Evolutionary conservation across 2,329 filamentous ascomycete genomes (phyloP).

Genomic region (Fusarium sp.): DNA sequence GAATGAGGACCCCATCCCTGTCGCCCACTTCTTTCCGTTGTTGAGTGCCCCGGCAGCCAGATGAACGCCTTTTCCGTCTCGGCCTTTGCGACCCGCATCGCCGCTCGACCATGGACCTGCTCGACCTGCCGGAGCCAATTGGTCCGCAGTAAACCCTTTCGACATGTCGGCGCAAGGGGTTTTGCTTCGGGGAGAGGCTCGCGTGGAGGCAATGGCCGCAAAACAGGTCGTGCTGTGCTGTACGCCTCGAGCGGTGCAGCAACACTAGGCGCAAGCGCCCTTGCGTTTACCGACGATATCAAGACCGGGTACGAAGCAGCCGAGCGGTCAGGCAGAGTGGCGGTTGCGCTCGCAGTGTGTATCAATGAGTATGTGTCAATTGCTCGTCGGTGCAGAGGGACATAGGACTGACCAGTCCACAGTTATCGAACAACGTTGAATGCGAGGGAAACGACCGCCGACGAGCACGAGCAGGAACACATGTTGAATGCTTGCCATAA

Average conservation of each 20-base stretch:
- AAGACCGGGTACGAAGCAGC: conserved; percentile 82
- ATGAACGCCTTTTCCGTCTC: conserved; percentile 62
- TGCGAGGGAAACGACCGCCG: conserved; percentile 72
- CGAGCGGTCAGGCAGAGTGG: conserved; percentile 85
- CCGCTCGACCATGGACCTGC: conserved; percentile 63
- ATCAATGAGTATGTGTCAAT: conserved; percentile 82
- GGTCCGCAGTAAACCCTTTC: conserved; percentile 51
- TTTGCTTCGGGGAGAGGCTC: conserved; percentile 52
- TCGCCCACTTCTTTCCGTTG: conserved; percentile 15
- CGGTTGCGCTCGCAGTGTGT: conserved; percentile 80
- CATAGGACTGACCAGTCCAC: conserved; percentile 9
- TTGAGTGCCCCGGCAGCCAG: conserved; percentile 40
- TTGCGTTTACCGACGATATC: conserved; percentile 78
- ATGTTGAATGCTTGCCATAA: conserved; percentile 89
- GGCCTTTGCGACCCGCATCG: conserved; percentile 57
- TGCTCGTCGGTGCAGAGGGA: background rate
- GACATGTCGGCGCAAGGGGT: conserved; percentile 44
- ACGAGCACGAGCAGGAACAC: conserved; percentile 76
- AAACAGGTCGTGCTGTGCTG: conserved; percentile 56
- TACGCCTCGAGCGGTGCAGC: conserved; percentile 68
- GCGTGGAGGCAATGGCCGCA: conserved; percentile 39
- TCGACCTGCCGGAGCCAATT: conserved; percentile 62
- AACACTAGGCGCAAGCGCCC: conserved; percentile 62
- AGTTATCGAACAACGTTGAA: conserved; percentile 93
- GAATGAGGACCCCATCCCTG: conserved; percentile 42